Base-by-base conservation (phyloP, 2,329 filamentous ascomycete genomes). In the Leptodontidium sp. region DNA sequence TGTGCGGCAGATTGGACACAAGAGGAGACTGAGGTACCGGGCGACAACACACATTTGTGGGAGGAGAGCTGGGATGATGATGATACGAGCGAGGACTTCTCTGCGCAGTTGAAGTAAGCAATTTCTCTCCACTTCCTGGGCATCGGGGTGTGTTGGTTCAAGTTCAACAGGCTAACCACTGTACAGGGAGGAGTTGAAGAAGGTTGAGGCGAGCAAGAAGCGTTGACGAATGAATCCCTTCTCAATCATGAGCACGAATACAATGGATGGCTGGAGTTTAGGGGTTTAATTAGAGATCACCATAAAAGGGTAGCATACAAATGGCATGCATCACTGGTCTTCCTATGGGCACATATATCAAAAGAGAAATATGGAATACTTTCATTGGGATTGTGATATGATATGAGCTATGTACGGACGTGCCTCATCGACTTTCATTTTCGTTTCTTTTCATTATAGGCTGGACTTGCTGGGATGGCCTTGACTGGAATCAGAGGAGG, bases 1-100 rank as follows among this genome's bases (percentile, higher is more conserved):
- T 68, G 21, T 24, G 12, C 66, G 35, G 71, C 76, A 97, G 96
- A 98, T 82, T 99, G 96, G 96, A 86, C 90, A 64, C 90, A 94
- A 80, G 93, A 97, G 79, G 94, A 97, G 79, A 93, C 93, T 70
- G 93, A 98, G 79, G 91, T 90, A 66, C 92, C 91, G 86, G 89
- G 86, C 70, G 88, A 84, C 75, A 90, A 90, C 77, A 88, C 90
- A 80, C 94, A 98, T 83, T 85, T 99, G 65, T 99, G 96, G 96
- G 96, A 99, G 82, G 96, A 99, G 86, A 98, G 94, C 86, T 99
- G 96, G 96, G 96, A 99, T 79, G 96, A 99, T 78, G 95, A 98
- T 80, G 96, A 98, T 82, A 96, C 93, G 74, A 96, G 88, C 77
- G 96, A 99, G 79, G 96, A 99, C 78, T 99, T 99, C 81, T 96